Conservation (phyloP, 176 grass and related monocot species). For the Hordeum marinum region DNA sequence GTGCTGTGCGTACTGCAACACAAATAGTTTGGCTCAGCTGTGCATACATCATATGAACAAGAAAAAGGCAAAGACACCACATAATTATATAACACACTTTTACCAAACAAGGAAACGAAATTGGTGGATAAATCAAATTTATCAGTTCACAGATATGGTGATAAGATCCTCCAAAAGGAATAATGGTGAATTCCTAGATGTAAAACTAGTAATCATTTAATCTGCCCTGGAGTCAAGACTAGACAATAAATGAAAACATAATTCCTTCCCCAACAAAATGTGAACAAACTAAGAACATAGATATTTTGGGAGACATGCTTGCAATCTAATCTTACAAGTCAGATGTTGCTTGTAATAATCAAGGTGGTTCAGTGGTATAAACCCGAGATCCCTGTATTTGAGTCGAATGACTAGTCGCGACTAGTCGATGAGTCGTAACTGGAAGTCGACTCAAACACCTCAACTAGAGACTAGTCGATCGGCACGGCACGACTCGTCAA, state of each 20-base stretch:
- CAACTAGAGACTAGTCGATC: too few relatives aligned
- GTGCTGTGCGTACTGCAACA: slow-evolving; percentile 78
- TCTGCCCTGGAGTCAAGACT: background rate
- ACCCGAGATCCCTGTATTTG: background rate
- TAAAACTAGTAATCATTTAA: background rate
- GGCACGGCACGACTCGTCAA: too few relatives aligned
- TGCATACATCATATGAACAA: background rate
- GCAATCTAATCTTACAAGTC: background rate
- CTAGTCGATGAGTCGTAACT: too few relatives aligned
- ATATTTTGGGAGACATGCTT: background rate
- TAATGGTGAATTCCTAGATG: background rate
- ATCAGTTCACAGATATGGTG: background rate
- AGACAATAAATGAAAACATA: background rate
- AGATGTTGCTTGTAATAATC: background rate
- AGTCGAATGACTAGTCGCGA: too few relatives aligned
- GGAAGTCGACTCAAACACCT: too few relatives aligned
- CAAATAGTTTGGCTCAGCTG: slow-evolving; percentile 5
- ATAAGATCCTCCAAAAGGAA: background rate
- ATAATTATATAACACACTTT: background rate
- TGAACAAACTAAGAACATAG: background rate
- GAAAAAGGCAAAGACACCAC: background rate
- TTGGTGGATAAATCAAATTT: background rate
- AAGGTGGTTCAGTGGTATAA: background rate
- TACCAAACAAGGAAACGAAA: background rate
- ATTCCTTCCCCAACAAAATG: background rate